These are phyloP conservation scores for Radiomyces spectabilis DNA, from an alignment of 192 early-diverging fungal species.

Conservation along the genomic window DNA sequence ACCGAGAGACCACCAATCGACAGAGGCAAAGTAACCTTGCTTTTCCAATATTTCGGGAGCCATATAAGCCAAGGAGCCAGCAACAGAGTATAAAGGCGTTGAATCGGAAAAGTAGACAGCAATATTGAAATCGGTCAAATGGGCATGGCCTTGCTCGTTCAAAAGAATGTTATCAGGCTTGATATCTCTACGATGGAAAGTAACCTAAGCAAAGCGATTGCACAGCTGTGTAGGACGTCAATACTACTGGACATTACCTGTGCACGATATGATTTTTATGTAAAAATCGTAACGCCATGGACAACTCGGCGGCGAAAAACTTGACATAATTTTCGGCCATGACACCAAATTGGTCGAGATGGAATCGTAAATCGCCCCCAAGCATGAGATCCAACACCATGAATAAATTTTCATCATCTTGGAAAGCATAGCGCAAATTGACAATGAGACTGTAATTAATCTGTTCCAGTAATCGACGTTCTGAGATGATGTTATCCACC, in stretches of 20 bases:
- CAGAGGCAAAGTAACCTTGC: slow-evolving; percentile 44
- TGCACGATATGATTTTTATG: slow-evolving; percentile 67
- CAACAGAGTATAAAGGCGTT: slow-evolving; percentile 60
- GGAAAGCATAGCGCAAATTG: slow-evolving; percentile 91
- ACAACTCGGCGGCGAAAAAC: slow-evolving; percentile 63
- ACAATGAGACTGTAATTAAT: slow-evolving; percentile 77
- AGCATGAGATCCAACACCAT: slow-evolving; percentile 93
- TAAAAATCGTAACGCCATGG: slow-evolving; percentile 57
- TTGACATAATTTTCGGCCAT: slow-evolving; percentile 59
- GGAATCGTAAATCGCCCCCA: slow-evolving; percentile 89
- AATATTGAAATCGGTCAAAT: slow-evolving; percentile 84
- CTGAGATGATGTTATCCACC: slow-evolving; percentile 84
- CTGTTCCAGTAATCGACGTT: slow-evolving; percentile 83
- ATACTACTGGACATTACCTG: slow-evolving; percentile 28
- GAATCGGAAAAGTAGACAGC: slow-evolving; percentile 60
- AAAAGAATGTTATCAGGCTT: slow-evolving; percentile 83
- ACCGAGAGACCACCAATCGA: slow-evolving; percentile 78
- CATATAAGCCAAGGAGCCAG: slow-evolving; percentile 86
- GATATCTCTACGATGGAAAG: slow-evolving; percentile 48
- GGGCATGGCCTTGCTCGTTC: slow-evolving; percentile 67
- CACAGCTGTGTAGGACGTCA: too few relatives aligned
- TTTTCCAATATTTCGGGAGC: slow-evolving; percentile 65
- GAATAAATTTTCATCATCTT: slow-evolving; percentile 87
- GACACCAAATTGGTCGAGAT: slow-evolving; percentile 61
- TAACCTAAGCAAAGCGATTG: neutral